Evolutionary conservation across 345 rosid species (phyloP), one percentile per base, ranked within the genome.

Genomic region (Clausena lansium): DNA sequence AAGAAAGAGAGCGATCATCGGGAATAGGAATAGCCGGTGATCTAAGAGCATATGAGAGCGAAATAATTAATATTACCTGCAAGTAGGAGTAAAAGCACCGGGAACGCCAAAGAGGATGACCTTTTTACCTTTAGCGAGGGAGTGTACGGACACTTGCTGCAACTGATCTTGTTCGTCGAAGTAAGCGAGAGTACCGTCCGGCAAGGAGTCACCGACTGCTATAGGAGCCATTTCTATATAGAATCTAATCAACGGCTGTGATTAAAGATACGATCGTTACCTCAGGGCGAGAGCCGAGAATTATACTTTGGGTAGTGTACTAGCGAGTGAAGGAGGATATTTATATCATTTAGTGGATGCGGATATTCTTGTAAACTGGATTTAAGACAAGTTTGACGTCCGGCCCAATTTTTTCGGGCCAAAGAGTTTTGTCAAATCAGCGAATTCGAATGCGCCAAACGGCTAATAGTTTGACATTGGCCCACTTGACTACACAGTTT

Each of bases 11-110:
- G 39, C 68, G 13, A 64, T 3, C 68, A 33, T 1, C 14, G 1
- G 35, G 7, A 69, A 13, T 50, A 0, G 54, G 7, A 76, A 55
- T 10, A 25, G 13, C 7, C 10, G 24, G 17, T 28, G 45, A 52
- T 30, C 57, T 28, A 61, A 45, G 8, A 11, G 52, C 15, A 22
- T 7, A 47, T 55, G 15, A 38, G 6, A 33, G 22, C 6, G 60
- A 22, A n/a, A 41, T 11, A 36, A 7, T 6, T 11, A 36, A 7
- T 6, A 50, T 39, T 78, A 93, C 99, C 99, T 96, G 95, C 99
- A 96, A 65, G 99, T 96, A 30, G 99, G 98, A 28, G 99, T 96
- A 85, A 96, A 96, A 74, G 99, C 99, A 63, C 99, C 99, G 81
- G 99, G 99, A 57, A 96, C 99, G 35, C 97, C 99, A 65, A 96